These are phyloP conservation scores for Halophytophthora batemanensis DNA, from an alignment of 352 stramenopile genomes.

Conservation along the genomic window DNA sequence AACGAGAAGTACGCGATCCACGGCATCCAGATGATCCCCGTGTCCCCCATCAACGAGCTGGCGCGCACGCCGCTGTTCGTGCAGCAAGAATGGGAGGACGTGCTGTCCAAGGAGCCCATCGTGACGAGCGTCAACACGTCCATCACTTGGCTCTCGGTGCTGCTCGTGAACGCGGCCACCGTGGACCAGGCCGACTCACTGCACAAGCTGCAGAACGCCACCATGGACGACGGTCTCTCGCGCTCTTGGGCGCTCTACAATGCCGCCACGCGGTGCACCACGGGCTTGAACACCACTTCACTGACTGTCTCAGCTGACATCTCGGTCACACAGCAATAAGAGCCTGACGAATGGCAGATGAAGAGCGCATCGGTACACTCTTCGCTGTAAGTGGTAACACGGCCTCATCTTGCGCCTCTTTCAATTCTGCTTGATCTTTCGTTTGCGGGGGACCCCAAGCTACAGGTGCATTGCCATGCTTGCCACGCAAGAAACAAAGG, in stretches of 20 bases:
- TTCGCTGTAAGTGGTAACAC: too few relatives aligned
- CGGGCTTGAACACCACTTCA: constrained; percentile 8
- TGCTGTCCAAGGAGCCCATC: constrained; percentile 64
- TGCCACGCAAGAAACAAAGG: too few relatives aligned
- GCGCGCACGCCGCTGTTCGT: constrained; percentile 62
- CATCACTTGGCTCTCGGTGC: constrained; percentile 61
- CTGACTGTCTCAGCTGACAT: too few relatives aligned
- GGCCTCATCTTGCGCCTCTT: too few relatives aligned
- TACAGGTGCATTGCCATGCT: too few relatives aligned
- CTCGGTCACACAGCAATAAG: too few relatives aligned
- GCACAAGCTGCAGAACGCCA: constrained; percentile 39
- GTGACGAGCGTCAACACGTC: constrained; percentile 32
- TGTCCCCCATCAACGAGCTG: constrained; percentile 68
- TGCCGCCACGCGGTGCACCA: constrained; percentile 38
- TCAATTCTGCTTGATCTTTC: too few relatives aligned
- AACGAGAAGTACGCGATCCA: constrained; percentile 69
- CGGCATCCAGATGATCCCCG: constrained; percentile 78
- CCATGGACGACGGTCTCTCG: constrained; percentile 66
- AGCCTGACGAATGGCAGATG: too few relatives aligned
- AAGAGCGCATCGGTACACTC: too few relatives aligned
- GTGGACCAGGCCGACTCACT: constrained; percentile 53
- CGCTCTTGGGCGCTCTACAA: constrained; percentile 72
- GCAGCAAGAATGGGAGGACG: constrained; percentile 69
- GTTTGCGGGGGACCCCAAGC: too few relatives aligned
- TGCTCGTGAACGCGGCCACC: constrained; percentile 66